Evolutionary conservation across 805 yeast species (phyloP), one percentile per base, ranked within the genome.

Genomic region (Yarrowia sp.): DNA sequence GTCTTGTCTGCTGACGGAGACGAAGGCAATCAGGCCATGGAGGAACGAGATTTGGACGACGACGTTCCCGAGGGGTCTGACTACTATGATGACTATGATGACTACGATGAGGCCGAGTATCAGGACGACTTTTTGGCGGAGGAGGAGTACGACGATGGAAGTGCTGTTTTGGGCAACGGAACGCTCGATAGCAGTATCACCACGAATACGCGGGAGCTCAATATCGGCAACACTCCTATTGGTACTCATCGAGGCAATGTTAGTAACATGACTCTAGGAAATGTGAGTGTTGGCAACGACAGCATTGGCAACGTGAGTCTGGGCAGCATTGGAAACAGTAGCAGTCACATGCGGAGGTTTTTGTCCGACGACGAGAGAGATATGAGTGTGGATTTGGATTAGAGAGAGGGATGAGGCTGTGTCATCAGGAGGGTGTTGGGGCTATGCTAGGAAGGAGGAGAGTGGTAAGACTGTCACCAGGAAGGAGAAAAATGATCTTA

Each of bases 21-120:
- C 10, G 58, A 16, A 35, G 41, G 36, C 2, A 32, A 33, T 2
- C 41, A 30, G 26, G 28, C 24, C 3, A 6, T 51, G 16, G 63
- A 30, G 11, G 68, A 67, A 7, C 61, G 67, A 24, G 69, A 66
- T 26, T 66, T 67, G 10, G 71, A 69, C 41, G 71, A 69, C 40
- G 69, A 69, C 21, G 71, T 69, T 32, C 71, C 71, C 3, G 71
- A 69, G n/a, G 65, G 62, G 11, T 30, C 52, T 11, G 61, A 44
- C 17, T 67, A 38, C 22, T 51, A 52, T 22, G 66, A 36, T 22
- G 48, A 43, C n/a, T 24, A 49, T n/a, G 51, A 49, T 26, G 63
- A 58, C 12, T 58, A 58, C 17, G 51, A 43, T 16, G 63, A 58
- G 8, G 63, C 63, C 0, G 63, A 40, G 41, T 58, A 58, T 32